Evolutionary conservation across 1,284 basidiomycete species (phyloP).

Genomic region (Marasmius tenuissimus): DNA sequence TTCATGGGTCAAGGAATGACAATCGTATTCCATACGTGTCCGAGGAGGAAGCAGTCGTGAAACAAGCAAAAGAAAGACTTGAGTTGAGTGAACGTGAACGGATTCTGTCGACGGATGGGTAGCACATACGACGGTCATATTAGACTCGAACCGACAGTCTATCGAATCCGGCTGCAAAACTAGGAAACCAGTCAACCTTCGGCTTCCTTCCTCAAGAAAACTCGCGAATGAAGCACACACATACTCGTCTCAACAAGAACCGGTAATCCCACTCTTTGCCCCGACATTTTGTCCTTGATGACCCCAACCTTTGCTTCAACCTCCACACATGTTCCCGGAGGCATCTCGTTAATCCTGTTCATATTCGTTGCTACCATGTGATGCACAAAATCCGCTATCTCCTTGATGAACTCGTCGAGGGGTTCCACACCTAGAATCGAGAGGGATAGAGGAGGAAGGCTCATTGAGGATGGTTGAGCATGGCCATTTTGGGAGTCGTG

Average conservation of each 20-base stretch:
- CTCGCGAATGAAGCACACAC: conserved; percentile 30
- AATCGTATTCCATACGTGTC: conserved; percentile 6
- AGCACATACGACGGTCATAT: conserved; percentile 80
- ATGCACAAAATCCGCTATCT: conserved; percentile 90
- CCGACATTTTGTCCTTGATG: conserved; percentile 60
- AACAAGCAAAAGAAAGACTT: too few relatives aligned
- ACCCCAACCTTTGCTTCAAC: conserved; percentile 95
- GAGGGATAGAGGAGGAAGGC: conserved; percentile 72
- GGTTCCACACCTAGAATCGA: conserved; percentile 93
- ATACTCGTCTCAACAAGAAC: conserved; percentile 86
- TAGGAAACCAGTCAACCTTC: conserved; percentile 18
- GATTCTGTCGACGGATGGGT: conserved; percentile 9
- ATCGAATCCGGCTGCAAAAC: conserved; percentile 51
- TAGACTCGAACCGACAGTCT: conserved; percentile 84
- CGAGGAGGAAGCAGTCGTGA: too few relatives aligned
- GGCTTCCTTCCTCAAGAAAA: background rate
- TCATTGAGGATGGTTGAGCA: background rate
- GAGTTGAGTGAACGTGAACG: too few relatives aligned
- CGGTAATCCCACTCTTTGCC: conserved; percentile 67
- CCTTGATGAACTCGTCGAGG: conserved; percentile 90
- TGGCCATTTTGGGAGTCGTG: background rate
- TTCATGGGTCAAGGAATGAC: conserved; percentile 3
- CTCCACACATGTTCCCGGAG: conserved; percentile 53
- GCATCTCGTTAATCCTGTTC: conserved; percentile 41
- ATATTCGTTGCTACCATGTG: conserved; percentile 51